Conservation (phyloP, 768 basidiomycete genomes). For the Tricholoma terreum region DNA sequence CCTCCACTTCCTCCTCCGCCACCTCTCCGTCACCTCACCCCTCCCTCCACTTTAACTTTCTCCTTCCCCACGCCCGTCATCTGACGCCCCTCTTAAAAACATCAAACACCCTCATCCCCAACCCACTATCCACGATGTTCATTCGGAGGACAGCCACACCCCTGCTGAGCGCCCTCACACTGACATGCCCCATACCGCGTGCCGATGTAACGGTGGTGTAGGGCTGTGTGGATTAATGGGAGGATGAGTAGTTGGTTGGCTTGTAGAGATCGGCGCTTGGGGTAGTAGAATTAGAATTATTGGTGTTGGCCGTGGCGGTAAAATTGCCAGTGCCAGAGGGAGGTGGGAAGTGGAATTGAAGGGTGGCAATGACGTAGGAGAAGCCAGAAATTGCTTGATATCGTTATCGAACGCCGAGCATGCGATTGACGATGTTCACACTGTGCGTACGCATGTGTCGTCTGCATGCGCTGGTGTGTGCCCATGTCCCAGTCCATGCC, state of each 20-base stretch:
- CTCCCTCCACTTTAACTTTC: neutral
- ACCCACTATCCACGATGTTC: slow-evolving; percentile 76
- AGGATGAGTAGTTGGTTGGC: slow-evolving; percentile 45
- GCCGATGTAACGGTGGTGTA: slow-evolving; percentile 63
- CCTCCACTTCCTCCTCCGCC: slow-evolving; percentile 47
- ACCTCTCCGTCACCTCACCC: neutral
- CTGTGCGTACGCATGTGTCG: neutral
- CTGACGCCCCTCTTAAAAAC: slow-evolving; percentile 31
- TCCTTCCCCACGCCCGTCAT: slow-evolving; percentile 22
- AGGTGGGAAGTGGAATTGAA: slow-evolving; percentile 7
- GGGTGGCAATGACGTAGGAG: slow-evolving; percentile 26
- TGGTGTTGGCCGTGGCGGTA: neutral
- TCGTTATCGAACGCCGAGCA: slow-evolving; percentile 52
- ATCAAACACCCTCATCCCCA: slow-evolving; percentile 72
- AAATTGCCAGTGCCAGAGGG: slow-evolving; percentile 2
- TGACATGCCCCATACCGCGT: slow-evolving; percentile 88
- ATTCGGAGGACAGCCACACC: slow-evolving; percentile 80
- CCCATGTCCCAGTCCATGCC: neutral
- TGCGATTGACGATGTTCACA: neutral
- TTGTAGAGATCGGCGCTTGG: no score
- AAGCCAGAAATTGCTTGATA: slow-evolving; percentile 62
- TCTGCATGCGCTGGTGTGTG: neutral
- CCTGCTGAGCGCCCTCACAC: slow-evolving; percentile 77
- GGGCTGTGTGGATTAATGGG: slow-evolving; percentile 44
- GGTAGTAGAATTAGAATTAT: neutral